Base-by-base conservation (phyloP, 2,329 filamentous ascomycete species). In the Fusarium pilosicola region DNA sequence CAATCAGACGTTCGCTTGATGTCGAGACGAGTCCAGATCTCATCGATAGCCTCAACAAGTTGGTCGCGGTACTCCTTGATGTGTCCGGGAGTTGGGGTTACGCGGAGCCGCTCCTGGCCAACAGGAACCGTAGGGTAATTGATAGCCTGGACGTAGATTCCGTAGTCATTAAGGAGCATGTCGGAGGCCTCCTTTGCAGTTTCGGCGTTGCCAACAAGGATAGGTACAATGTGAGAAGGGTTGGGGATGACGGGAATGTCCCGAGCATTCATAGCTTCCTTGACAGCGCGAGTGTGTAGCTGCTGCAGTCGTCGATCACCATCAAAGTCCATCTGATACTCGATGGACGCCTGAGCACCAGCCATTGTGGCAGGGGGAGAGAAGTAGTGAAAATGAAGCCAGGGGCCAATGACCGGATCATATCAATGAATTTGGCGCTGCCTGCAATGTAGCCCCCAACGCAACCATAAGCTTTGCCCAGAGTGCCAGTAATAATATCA, bases 301-400 rank as follows among this genome's bases (percentile, higher is more conserved):
- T 99, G 96, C 85, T 99, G 96, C 55, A 98, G 91, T 62, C 93
- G 90, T 60, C 96, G 92, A 83, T 99, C 96, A 64, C 94, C 94
- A 77, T 92, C 89, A 82, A 97, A 92, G 57, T 87, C 87, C 85
- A 94, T 92, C 83, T 98, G 96, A 82, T 98, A 98, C 80, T 98
- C 94, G 78, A 99, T 98, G 41, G 96, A 95, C 2, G 94, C 88
- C 81, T 92, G 90, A 28, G 96, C 96, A 62, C 96, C 96, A 26
- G 96, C 95, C 96, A 99, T 99, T 71, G 95, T 97, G 20, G 96
- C 95, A 0, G 96, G 96, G 96, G 96, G 18, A 99, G 90, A 15
- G 95, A 97, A 10, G 96, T 99, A 52, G 96, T 99, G 86, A 99
- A 99, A 83, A 99, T 99, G 86, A 99, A 99, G 34, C 96, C 96